Percentiles rank a stretch among this genome's conserved stretches.
phyloP scores from a whole-genome alignment of 2,329 filamentous ascomycete species.

The Arthrinium puccinioides region DNA sequence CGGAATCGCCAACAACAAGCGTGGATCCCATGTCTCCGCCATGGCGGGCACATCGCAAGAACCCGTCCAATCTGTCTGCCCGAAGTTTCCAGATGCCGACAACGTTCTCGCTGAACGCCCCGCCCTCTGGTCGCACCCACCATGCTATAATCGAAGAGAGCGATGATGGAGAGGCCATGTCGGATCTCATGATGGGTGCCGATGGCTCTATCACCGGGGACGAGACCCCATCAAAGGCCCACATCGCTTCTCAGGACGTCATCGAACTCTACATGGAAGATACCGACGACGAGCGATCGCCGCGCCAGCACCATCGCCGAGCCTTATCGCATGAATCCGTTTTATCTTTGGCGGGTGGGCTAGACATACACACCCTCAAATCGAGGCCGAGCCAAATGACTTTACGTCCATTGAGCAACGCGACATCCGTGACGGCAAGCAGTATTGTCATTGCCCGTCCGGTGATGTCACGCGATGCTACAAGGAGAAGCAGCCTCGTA shows the following conservation, averaged over 20 bases:
- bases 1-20: slow-evolving; percentile 76
- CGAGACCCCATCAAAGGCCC: slow-evolving; percentile 11
- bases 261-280: slow-evolving; percentile 14
- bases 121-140: slow-evolving; percentile 13
- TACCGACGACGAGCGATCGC: slow-evolving; percentile 25
- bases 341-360: slow-evolving; percentile 76
- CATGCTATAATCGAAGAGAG: slow-evolving; percentile 21
- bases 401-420: slow-evolving; percentile 43
- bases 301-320: slow-evolving; percentile 49
- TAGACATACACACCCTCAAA: slow-evolving; percentile 82
- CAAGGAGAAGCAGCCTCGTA: slow-evolving; percentile 44
- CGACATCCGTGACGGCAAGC: slow-evolving; percentile 47
- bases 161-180: slow-evolving; percentile 23
- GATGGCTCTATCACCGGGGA: slow-evolving; percentile 28
- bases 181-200: slow-evolving; percentile 22
- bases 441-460: slow-evolving; percentile 53
- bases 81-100: slow-evolving; percentile 34
- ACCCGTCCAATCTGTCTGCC: slow-evolving; percentile 47
- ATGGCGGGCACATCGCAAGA: slow-evolving; percentile 47
- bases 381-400: slow-evolving; percentile 70
- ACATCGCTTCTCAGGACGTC: slow-evolving; percentile 18
- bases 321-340: slow-evolving; percentile 80
- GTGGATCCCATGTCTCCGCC: slow-evolving; percentile 59
- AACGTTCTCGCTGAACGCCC: slow-evolving; percentile 13
- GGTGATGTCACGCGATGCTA: slow-evolving; percentile 40